Base-by-base conservation (phyloP, 352 stramenopile genomes). In the Globisporangium nagaii region DNA sequence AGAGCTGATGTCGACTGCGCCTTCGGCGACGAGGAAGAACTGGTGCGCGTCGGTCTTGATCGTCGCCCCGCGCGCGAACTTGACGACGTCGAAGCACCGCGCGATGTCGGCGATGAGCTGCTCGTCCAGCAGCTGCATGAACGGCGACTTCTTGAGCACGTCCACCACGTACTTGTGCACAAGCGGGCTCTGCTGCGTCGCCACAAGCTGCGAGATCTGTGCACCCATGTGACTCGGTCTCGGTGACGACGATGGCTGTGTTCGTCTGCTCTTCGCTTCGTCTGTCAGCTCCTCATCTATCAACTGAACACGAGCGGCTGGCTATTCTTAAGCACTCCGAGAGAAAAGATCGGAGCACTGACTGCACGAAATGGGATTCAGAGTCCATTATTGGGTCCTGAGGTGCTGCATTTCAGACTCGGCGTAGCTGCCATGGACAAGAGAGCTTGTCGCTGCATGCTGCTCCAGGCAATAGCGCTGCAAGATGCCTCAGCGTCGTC, bases 91-190 rank as follows among this genome's bases (percentile, higher is more conserved):
- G 54, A 89, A 89, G 70, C 75, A 89, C n/a, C 57, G 45, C 4
- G 74, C 73, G 24, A 89, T 60, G 35, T 87, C 75, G 13, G 70
- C 53, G 22, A 83, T 51, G 44, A 72, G 62, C 28, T 68, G 69
- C 2, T 70, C 66, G 62, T 86, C 71, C 65, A 89, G 73, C 56
- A 87, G 75, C 53, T 80, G 73, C 63, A 85, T 82, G 57, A 86
- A 87, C 24, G 75, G 74, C 34, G 75, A 58, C 48, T 76, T 79
- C 50, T 76, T 71, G 19, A 87, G 66, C 44, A 68, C 71, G 27
- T 75, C 62, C 15, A 70, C 48, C 36, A 78, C 48, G 45, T 69
- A 43, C 20, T 68, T 74, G 39, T 61, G 43, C 36, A 45, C 22
- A 20, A 31, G 55, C 25, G 39, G 22, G 20, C 36, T 68, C 50